These are phyloP conservation scores for Heliocybe sulcata DNA, from an alignment of 1,284 basidiomycete genomes.

Conservation along the genomic window DNA sequence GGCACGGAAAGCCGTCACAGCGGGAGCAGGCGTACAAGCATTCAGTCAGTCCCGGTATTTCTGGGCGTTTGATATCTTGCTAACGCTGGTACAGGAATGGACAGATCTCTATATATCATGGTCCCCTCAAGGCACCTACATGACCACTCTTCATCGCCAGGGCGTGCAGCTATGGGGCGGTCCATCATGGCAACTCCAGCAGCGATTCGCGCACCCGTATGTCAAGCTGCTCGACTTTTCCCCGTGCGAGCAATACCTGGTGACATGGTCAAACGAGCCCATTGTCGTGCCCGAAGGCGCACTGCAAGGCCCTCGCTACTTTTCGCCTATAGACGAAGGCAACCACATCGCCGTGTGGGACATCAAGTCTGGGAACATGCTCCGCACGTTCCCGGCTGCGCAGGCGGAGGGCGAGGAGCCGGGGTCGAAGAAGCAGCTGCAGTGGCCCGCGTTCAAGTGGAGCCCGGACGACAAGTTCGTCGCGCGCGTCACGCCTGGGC, in stretches of 20 bases:
- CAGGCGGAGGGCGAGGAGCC: constrained; percentile 46
- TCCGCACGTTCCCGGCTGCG: constrained; percentile 87
- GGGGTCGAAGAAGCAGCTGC: constrained; percentile 62
- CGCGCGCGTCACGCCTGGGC: constrained; percentile 82
- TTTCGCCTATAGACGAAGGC: constrained; percentile 93
- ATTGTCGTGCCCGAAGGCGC: constrained; percentile 85
- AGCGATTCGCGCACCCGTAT: constrained; percentile 92
- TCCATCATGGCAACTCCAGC: constrained; percentile 76
- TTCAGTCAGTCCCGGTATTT: constrained; percentile 43
- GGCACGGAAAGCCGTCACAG: constrained; percentile 90
- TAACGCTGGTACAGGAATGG: constrained; percentile 60
- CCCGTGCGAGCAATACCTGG: constrained; percentile 93
- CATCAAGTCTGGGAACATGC: constrained; percentile 85
- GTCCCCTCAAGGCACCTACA: constrained; percentile 93
- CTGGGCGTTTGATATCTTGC: neutral
- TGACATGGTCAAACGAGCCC: constrained; percentile 97
- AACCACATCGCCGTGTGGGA: constrained; percentile 99
- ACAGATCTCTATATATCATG: constrained; percentile 97
- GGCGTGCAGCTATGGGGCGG: constrained; percentile 98
- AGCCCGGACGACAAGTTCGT: constrained; percentile 96
- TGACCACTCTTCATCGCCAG: constrained; percentile 92
- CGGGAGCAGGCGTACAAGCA: constrained; percentile 76
- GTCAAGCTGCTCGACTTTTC: constrained; percentile 98
- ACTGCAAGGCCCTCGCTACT: constrained; percentile 77
- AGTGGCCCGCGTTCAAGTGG: constrained; percentile 98